Evolutionary conservation across 1,139 yeast genomes (phyloP).

Genomic region (Pichia sp.): DNA sequence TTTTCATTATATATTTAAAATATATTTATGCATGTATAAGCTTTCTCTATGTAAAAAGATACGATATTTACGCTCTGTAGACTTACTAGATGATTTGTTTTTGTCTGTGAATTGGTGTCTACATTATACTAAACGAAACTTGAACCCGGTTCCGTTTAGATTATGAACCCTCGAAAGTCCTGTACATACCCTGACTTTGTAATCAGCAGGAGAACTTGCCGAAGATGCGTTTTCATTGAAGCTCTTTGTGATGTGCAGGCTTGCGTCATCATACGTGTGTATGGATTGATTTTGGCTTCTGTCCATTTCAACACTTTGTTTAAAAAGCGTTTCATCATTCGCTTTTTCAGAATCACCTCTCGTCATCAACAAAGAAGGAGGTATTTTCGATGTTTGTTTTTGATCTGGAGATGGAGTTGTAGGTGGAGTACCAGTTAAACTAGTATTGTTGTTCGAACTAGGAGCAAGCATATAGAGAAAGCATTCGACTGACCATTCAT

Average conservation of each 20-base stretch:
- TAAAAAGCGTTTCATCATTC: not conserved
- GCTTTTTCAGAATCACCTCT: conserved; percentile 3
- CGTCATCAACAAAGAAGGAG: conserved; percentile 3
- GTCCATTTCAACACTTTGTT: conserved; percentile 4
- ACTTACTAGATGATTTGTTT: not conserved
- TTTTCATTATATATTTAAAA: not conserved
- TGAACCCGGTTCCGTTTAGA: conserved; percentile 35
- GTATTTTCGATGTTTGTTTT: conserved; percentile 5
- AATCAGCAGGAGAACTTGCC: not conserved
- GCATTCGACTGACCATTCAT: conserved; percentile 64
- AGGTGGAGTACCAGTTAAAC: conserved; percentile 20
- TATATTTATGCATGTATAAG: not conserved
- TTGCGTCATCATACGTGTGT: conserved; percentile 6
- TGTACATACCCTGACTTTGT: conserved; percentile 41
- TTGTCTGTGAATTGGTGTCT: not conserved
- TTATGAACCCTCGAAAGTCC: conserved; percentile 43
- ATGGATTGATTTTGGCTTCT: not conserved
- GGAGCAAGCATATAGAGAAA: conserved; percentile 39
- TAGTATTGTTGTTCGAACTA: not conserved
- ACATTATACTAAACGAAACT: conserved; percentile 1
- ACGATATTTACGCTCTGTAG: not conserved
- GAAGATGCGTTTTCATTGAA: not conserved
- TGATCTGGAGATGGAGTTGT: conserved; percentile 12
- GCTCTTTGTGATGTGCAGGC: not conserved
- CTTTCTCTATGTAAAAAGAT: not conserved